A percentile compares a stretch with the other conserved stretches of the same genome.
Evolutionary conservation across 139 green algal species (phyloP).

Genomic region (Chlamydomonas asymmetrica): DNA sequence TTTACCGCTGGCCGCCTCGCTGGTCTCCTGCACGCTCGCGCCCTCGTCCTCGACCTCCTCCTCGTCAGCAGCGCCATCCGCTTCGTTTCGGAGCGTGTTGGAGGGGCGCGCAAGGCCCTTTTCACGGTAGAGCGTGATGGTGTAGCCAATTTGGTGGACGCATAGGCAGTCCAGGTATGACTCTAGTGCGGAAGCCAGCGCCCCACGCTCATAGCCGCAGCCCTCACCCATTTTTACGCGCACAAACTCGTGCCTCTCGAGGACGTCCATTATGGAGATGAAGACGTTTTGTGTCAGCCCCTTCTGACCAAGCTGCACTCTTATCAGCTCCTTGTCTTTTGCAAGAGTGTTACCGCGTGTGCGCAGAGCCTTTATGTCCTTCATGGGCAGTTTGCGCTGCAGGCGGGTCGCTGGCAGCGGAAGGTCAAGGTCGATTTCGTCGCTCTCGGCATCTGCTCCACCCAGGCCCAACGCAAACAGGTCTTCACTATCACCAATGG

Average conservation of each 20-base stretch:
- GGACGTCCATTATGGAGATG: conserved; percentile 22
- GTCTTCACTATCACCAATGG: neutral
- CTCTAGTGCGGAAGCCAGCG: conserved; percentile 27
- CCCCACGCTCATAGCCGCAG: conserved; percentile 40
- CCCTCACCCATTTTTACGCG: conserved; percentile 52
- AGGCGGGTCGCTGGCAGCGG: conserved; percentile 14
- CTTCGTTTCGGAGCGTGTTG: conserved; percentile 31
- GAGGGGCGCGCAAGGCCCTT: conserved; percentile 39
- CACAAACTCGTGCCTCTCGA: conserved; percentile 45
- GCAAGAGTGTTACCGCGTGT: conserved; percentile 34
- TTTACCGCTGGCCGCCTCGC: too few relatives aligned
- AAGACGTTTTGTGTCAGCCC: conserved; percentile 51
- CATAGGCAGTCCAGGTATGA: conserved; percentile 38
- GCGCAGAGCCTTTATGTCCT: conserved; percentile 28
- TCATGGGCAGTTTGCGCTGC: conserved; percentile 22
- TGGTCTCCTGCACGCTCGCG: too few relatives aligned
- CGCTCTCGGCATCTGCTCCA: neutral
- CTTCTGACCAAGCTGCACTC: conserved; percentile 33
- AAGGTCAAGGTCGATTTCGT: conserved; percentile 12
- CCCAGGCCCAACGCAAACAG: neutral
- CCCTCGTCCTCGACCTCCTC: too few relatives aligned
- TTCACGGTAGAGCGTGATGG: conserved; percentile 49
- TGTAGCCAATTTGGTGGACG: conserved; percentile 58
- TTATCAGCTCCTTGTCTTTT: conserved; percentile 30
- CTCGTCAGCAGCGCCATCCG: too few relatives aligned